phyloP scores from a whole-genome alignment of 148 eudicot species.

The Chenopodium berlandieri region DNA sequence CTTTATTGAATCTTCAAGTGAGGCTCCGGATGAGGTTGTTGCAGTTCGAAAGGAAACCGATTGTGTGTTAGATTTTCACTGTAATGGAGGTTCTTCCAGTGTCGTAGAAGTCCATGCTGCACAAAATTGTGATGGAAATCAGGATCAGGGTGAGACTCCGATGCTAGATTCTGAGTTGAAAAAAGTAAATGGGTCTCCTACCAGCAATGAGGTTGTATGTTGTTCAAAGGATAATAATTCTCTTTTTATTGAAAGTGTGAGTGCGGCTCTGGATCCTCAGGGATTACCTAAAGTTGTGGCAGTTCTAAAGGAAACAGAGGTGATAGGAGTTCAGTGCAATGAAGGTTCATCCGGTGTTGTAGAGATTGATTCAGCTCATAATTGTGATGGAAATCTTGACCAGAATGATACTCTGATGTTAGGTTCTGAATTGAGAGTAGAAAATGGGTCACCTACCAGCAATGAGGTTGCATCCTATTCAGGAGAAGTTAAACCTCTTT shows the following conservation, averaged over 20 bases:
- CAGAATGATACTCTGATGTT: not conserved
- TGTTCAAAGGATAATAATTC: constrained; percentile 16
- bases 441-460: constrained; percentile 16
- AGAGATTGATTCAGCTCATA: not conserved
- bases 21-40: constrained; percentile 8
- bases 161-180: constrained; percentile 12
- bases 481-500: not conserved
- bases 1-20: not conserved
- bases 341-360: constrained; percentile 13
- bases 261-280: constrained; percentile 23
- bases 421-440: constrained; percentile 12
- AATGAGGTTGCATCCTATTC: constrained; percentile 5
- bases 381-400: not conserved
- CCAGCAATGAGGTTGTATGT: constrained; percentile 4
- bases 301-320: constrained; percentile 6
- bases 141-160: not conserved
- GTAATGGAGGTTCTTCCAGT: constrained; percentile 11
- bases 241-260: constrained; percentile 22
- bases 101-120: not conserved
- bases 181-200: constrained; percentile 15
- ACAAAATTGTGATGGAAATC: not conserved
- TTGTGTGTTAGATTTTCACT: not conserved
- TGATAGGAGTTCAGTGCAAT: not conserved
- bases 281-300: not conserved
- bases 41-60: constrained; percentile 20